Base-by-base conservation (phyloP, 1,284 basidiomycete genomes). In the Anthracocystis walkeri region DNA sequence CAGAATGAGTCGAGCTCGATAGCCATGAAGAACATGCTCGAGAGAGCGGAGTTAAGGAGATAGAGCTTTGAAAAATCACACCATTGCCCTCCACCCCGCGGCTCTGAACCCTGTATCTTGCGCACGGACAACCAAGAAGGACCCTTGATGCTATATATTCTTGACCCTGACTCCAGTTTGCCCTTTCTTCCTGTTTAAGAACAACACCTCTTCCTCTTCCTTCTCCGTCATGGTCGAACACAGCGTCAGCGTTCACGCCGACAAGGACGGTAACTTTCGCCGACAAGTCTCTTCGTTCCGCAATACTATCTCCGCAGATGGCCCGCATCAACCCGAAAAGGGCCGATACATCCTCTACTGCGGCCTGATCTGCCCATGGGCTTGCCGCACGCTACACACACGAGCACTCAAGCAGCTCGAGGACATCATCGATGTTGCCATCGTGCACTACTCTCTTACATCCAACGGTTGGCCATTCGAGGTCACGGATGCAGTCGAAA, bases 401-500 rank as follows among this genome's bases (percentile, higher is more conserved):
- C 89, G 95, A 73, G 90, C 93, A 84, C 88, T 98, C 78, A 97
- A 97, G 86, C 94, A 95, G 1, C 88, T 98, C 27, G 92, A 97
- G 68, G 88, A 93, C 92, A 78, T 86, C 90, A 27, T 50, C 49
- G 75, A 49, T 20, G 45, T 55, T 46, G 44, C 41, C 25, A n/a
- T 77, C 62, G 94, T 96, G 33, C 94, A 94, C 65, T 93, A 94
- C 1, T 90, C 88, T 78, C 91, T 96, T 90, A 92, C 92, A 50
- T 85, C 87, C 20, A 84, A 90, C 11, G 95, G 95, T n/a, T 97
- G 95, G 95, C 90, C 93, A 0, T 97, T 97, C 83, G 10, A 38
- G 2, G 33, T 41, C 14, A 70, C 63, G 5, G 61, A 69, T 25
- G 46, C 49, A 2, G 42, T 60, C 45, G 68, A 71, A 31, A 75